A percentile compares a stretch with the other conserved stretches of the same genome.
These are phyloP conservation scores for Pythium plurisporium DNA, from an alignment of 352 stramenopile genomes.

Conservation along the genomic window DNA sequence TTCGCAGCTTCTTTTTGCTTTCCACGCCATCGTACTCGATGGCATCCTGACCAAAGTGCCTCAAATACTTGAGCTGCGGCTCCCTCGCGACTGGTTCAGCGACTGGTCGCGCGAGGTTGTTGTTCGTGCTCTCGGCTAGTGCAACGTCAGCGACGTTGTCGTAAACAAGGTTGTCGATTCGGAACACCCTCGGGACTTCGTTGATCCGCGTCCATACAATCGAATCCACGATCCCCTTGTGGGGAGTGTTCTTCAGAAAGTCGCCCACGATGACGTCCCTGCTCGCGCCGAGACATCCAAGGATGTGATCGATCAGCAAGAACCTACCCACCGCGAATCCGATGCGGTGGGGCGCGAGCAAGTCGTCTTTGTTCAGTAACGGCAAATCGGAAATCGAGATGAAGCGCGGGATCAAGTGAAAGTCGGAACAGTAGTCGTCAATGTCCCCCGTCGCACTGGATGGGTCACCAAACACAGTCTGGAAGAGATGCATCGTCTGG, in stretches of 20 bases:
- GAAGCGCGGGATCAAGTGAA: slow-evolving; percentile 81
- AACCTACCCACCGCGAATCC: slow-evolving; percentile 69
- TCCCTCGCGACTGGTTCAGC: neutral
- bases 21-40: slow-evolving; percentile 67
- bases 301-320: slow-evolving; percentile 54
- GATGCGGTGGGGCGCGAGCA: slow-evolving; percentile 69
- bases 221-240: slow-evolving; percentile 53
- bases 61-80: slow-evolving; percentile 28
- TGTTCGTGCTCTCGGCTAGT: neutral
- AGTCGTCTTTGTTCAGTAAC: slow-evolving; percentile 55
- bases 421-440: slow-evolving; percentile 64
- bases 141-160: slow-evolving; percentile 6
- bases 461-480: slow-evolving; percentile 53
- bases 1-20: slow-evolving; percentile 60
- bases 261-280: slow-evolving; percentile 40
- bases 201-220: slow-evolving; percentile 77
- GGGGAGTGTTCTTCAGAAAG: slow-evolving; percentile 49
- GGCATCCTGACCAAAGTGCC: slow-evolving; percentile 47
- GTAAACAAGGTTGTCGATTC: slow-evolving; percentile 50
- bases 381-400: slow-evolving; percentile 61
- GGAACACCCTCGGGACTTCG: slow-evolving; percentile 50
- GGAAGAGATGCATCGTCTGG: slow-evolving; percentile 64
- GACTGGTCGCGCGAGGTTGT: neutral
- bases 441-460: slow-evolving; percentile 45
- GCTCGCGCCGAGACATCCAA: slow-evolving; percentile 61